A percentile compares a stretch with the other conserved stretches of the same genome.
phyloP scores from a whole-genome alignment of 148 eudicot species.

The Chenopodium formosanum region DNA sequence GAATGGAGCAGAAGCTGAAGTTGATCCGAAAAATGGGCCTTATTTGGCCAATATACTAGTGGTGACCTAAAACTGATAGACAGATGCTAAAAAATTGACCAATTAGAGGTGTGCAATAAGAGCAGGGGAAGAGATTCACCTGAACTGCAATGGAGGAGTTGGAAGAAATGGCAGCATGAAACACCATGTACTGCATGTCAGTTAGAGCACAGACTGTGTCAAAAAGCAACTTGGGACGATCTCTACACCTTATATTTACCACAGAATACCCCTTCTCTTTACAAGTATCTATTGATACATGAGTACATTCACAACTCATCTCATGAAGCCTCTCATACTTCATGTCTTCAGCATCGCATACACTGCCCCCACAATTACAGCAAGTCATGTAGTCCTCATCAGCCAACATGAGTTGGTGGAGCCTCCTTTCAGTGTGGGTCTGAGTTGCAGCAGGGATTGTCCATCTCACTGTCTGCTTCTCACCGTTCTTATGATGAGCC shows the following conservation, averaged over 20 bases:
- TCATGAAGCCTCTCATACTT: not conserved
- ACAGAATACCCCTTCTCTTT: slow-evolving; percentile 65
- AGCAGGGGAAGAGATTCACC: slow-evolving; percentile 31
- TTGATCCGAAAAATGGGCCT: no score
- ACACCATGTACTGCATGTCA: slow-evolving; percentile 72
- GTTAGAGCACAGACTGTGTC: slow-evolving; percentile 81
- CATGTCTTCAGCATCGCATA: not conserved
- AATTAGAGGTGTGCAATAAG: no score
- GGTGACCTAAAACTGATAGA: not conserved
- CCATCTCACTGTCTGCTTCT: slow-evolving; percentile 51
- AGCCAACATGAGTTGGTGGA: slow-evolving; percentile 79
- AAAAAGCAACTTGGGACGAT: slow-evolving; percentile 76
- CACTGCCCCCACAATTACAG: slow-evolving; percentile 29
- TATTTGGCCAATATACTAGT: not conserved
- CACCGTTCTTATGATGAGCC: slow-evolving; percentile 59
- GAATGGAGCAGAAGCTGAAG: no score
- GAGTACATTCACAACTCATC: slow-evolving; percentile 30
- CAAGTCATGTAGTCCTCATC: slow-evolving; percentile 51
- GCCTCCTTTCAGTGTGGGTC: slow-evolving; percentile 79
- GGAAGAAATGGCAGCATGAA: slow-evolving; percentile 72
- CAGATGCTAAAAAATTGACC: not conserved
- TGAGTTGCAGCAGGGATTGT: slow-evolving; percentile 31
- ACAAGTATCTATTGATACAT: slow-evolving; percentile 58
- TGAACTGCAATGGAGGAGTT: slow-evolving; percentile 54
- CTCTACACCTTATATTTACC: slow-evolving; percentile 56